Base-by-base conservation (phyloP, 2,329 filamentous ascomycete species). In the Hypoxylon sp. region DNA sequence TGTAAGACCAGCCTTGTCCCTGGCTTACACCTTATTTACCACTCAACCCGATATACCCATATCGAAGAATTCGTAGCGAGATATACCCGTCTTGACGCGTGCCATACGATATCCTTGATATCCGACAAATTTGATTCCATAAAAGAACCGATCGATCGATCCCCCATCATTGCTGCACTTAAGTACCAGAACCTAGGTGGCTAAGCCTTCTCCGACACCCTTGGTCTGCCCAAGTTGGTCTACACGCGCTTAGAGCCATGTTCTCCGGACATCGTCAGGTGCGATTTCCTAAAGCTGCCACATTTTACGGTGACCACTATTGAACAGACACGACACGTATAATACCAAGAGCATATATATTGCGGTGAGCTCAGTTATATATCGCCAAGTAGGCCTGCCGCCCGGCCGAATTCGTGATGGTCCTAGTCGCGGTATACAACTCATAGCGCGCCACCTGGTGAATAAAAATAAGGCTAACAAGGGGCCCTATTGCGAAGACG, bases 401-500 rank as follows among this genome's bases (percentile, higher is more conserved):
- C 46, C 47, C 24, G 50, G 29, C 5, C 44, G 51, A 54, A 63
- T 59, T 55, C 13, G 53, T n/a, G 17, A 46, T 35, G 19, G 26
- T 33, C 33, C 39, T 57, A 14, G 46, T 60, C 26, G 22, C 9
- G 54, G 55, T 57, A 50, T 63, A 64, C 44, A 42, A 52, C 19
- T 29, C 35, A 51, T 57, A 59, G 31, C 52, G n/a, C 8, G 17
- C n/a, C 22, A 24, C 17, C 26, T 42, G 26, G 26, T 29, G 26
- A 29, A 29, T 29, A 29, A 9, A 19, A 48, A n/a, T 39, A 35
- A 17, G 8, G n/a, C n/a, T n/a, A n/a, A n/a, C n/a, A n/a, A n/a
- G n/a, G n/a, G n/a, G 10, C 39, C 6, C 17, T n/a, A 31, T 9
- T 31, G 2, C 6, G 29, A 31, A 8, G 29, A 31, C 6, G 2